Evolutionary conservation across 352 stramenopile genomes (phyloP).

Genomic region (Discostella stelligera): DNA sequence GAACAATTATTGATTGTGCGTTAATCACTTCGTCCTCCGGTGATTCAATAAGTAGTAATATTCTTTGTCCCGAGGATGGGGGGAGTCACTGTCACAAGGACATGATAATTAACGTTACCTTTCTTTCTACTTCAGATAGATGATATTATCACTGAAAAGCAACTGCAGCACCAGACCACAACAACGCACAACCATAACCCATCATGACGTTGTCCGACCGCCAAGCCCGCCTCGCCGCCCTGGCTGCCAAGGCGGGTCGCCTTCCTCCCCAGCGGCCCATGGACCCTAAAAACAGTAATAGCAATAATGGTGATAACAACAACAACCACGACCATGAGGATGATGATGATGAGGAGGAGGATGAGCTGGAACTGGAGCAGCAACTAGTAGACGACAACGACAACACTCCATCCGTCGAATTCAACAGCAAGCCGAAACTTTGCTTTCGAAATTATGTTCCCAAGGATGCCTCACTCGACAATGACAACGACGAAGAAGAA

Average conservation of each 20-base stretch:
- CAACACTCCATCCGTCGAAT: not conserved
- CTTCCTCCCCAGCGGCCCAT: slow-evolving; percentile 24
- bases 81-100: too few relatives aligned
- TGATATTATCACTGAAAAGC: too few relatives aligned
- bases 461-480: slow-evolving; percentile 40
- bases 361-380: too few relatives aligned
- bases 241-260: slow-evolving; percentile 64
- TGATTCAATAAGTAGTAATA: too few relatives aligned
- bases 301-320: too few relatives aligned
- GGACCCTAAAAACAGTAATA: not conserved
- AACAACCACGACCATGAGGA: not conserved
- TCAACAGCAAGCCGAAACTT: slow-evolving; percentile 18
- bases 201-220: slow-evolving; percentile 39
- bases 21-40: too few relatives aligned
- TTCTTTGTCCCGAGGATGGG: too few relatives aligned
- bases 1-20: too few relatives aligned
- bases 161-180: too few relatives aligned
- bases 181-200: not conserved
- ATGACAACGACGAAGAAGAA: slow-evolving; percentile 8
- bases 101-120: too few relatives aligned
- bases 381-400: not conserved
- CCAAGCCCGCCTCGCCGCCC: slow-evolving; percentile 63
- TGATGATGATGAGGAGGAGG: not conserved
- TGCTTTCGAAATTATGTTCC: slow-evolving; percentile 72
- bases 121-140: too few relatives aligned